Evolutionary conservation across 352 stramenopile species (phyloP).

Genomic region (Pythium dissimile): DNA sequence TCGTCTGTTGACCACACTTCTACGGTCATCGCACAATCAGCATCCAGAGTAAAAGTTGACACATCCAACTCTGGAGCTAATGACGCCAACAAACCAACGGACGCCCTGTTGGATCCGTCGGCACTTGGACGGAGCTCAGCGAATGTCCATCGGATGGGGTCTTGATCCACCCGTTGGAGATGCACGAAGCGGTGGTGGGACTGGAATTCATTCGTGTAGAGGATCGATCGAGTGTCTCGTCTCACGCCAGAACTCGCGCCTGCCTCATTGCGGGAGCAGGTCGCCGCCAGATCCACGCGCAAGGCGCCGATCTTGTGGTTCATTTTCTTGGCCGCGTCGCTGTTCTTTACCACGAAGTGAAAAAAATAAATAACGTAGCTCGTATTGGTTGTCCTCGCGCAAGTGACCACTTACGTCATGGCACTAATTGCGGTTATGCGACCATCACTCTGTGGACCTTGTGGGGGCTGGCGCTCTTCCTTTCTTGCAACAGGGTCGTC

Average conservation of each 20-base stretch:
- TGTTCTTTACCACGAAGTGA: too few species aligned
- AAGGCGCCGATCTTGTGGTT: slow-evolving; percentile 5
- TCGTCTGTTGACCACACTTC: not conserved
- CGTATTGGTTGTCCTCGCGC: not conserved
- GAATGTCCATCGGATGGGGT: not conserved
- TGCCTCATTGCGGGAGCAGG: slow-evolving; percentile 6
- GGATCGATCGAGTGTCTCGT: slow-evolving; percentile 10
- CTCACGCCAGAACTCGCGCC: slow-evolving; percentile 3
- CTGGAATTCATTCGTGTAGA: slow-evolving; percentile 13
- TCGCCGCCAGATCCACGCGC: slow-evolving; percentile 9
- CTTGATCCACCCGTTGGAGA: slow-evolving; percentile 1
- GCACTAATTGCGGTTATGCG: not conserved
- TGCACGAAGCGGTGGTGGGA: slow-evolving; percentile 21
- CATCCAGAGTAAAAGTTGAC: too few species aligned
- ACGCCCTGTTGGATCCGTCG: slow-evolving; percentile 10
- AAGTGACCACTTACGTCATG: slow-evolving; percentile 1
- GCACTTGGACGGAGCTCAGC: slow-evolving; percentile 10
- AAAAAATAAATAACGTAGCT: too few species aligned
- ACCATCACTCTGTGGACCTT: slow-evolving; percentile 21
- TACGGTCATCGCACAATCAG: not conserved
- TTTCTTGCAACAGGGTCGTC: too few species aligned
- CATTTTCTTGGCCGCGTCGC: too few species aligned
- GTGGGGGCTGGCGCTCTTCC: not conserved
- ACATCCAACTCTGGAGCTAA: not conserved
- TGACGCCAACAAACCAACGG: slow-evolving; percentile 9